Evolutionary conservation across 805 yeast genomes (phyloP), one percentile per base, ranked within the genome.

Genomic region (Kodamaea leandrae): DNA sequence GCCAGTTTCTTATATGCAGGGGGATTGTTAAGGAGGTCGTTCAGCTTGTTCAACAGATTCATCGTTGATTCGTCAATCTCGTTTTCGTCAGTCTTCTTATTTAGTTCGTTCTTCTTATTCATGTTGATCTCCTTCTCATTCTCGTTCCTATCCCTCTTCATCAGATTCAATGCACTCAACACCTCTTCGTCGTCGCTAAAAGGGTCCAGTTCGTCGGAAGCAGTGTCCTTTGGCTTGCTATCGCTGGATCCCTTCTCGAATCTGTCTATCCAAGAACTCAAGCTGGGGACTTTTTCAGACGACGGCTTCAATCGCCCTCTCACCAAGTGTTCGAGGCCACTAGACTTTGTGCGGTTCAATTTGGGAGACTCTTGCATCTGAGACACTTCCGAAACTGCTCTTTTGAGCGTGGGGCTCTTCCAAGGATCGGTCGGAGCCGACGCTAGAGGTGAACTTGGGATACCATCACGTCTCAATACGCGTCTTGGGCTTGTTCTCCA

Each of bases 341-440:
- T 53, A 0, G 75, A 65, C 43, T 64, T 68, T 17, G 74, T 53
- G 40, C 76, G 59, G 32, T 45, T 44, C 8, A 73, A 49, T 10
- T 65, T 53, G 2, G 74, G 74, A 7, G 68, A 56, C 13, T 26
- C 29, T 9, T 50, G 51, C 9, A 37, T 42, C 48, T 47, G 47
- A 4, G 57, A 52, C 4, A 57, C 41, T 25, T 66, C 71, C 2
- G 70, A 64, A 4, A 50, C 47, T 2, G 71, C 55, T 37, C 72
- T 57, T n/a, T 60, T 55, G 15, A 40, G 15, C n/a, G 17, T 16
- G 23, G 39, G 17, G 43, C 30, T 25, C 15, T 24, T 15, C 36
- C 43, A 18, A 3, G 33, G 33, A 17, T 30, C 33, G 10, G 21
- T 17, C 17, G 33, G 21, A 16, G 6, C 18, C 13, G 8, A 27